Percentiles rank a stretch among this genome's conserved stretches.
Conservation (phyloP, 2,329 filamentous ascomycete genomes). For the Ceratocystis harringtonii region DNA sequence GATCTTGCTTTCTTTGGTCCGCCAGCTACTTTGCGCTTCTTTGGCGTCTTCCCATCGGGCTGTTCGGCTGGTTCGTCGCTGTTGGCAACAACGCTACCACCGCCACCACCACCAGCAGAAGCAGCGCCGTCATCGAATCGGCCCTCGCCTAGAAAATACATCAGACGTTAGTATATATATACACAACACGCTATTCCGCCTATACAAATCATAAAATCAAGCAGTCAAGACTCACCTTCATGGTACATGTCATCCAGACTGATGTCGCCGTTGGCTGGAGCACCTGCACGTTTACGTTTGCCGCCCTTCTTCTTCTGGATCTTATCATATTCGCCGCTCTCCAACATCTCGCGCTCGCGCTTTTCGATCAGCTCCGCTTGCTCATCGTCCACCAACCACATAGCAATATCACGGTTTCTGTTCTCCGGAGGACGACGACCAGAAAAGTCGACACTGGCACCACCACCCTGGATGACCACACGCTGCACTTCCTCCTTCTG, state of each 20-base stretch:
- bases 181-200: background rate
- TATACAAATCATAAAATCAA: background rate
- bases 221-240: slow-evolving; percentile 55
- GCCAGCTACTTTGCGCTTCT: slow-evolving; percentile 41
- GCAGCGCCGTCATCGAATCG: slow-evolving; percentile 85
- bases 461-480: slow-evolving; percentile 86
- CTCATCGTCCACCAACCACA: slow-evolving; percentile 97
- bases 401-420: slow-evolving; percentile 91
- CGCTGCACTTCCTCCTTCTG: slow-evolving; percentile 99
- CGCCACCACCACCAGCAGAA: slow-evolving; percentile 57
- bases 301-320: slow-evolving; percentile 45
- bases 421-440: slow-evolving; percentile 76
- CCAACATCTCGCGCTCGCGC: slow-evolving; percentile 74
- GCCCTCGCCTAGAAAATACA: slow-evolving; percentile 57
- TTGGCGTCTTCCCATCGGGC: slow-evolving; percentile 32
- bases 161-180: slow-evolving; percentile 20
- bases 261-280: slow-evolving; percentile 26
- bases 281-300: slow-evolving; percentile 37
- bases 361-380: slow-evolving; percentile 88
- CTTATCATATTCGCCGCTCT: slow-evolving; percentile 53
- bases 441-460: slow-evolving; percentile 89
- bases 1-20: slow-evolving; percentile 45
- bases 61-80: slow-evolving; percentile 65
- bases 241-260: slow-evolving; percentile 97
- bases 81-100: slow-evolving; percentile 29